Percentiles rank a stretch among this genome's conserved stretches.
These are phyloP conservation scores for Lactifluus pinguis DNA, from an alignment of 768 basidiomycete genomes.

Conservation along the genomic window DNA sequence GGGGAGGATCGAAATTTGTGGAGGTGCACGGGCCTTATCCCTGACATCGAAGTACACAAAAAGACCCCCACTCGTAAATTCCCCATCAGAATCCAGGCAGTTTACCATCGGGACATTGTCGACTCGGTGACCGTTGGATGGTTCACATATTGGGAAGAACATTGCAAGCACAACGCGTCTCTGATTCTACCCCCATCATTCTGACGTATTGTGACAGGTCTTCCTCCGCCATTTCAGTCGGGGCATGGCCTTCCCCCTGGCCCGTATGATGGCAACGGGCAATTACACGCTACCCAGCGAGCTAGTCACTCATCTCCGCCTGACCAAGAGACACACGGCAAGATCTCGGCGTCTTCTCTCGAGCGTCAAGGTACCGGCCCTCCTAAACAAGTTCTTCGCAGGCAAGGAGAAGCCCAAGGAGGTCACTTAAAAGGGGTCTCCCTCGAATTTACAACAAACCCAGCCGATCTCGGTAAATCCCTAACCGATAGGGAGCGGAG, in stretches of 20 bases:
- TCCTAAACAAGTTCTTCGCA: conserved; percentile 13
- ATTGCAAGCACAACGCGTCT: conserved; percentile 26
- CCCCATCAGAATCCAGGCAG: conserved; percentile 52
- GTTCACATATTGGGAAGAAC: conserved; percentile 52
- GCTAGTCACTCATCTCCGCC: neutral
- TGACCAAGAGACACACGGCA: neutral
- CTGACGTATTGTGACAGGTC: neutral
- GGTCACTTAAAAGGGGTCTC: conserved; percentile 41
- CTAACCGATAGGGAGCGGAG: conserved; percentile 61
- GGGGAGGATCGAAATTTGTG: conserved; percentile 43
- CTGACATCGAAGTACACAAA: conserved; percentile 38
- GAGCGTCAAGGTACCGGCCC: neutral
- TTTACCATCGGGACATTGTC: conserved; percentile 47
- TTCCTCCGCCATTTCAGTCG: neutral
- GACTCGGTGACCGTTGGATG: conserved; percentile 65
- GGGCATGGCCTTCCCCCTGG: neutral
- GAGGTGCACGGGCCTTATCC: conserved; percentile 58
- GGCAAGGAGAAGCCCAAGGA: conserved; percentile 23
- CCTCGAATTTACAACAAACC: conserved; percentile 52
- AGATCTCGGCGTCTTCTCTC: neutral
- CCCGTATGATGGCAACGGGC: neutral
- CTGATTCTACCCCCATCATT: neutral
- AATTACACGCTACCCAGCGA: neutral
- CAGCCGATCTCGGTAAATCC: conserved; percentile 43
- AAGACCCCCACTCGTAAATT: conserved; percentile 33